These are phyloP conservation scores for Herpotrichia juniperi DNA, from an alignment of 2,329 filamentous ascomycete genomes.

Conservation along the genomic window DNA sequence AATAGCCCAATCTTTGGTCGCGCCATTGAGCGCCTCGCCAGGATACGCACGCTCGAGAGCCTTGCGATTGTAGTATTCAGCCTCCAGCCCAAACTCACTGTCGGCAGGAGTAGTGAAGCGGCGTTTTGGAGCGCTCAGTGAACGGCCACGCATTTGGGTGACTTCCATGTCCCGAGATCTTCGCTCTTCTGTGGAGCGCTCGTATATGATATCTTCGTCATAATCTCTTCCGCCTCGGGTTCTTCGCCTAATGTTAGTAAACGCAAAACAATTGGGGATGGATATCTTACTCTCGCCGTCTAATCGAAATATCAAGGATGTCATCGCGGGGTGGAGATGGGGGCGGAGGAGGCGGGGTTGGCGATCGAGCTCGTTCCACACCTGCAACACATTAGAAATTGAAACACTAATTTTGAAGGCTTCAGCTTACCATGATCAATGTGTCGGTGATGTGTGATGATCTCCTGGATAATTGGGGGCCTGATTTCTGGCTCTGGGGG, in stretches of 20 bases:
- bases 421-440: slow-evolving; percentile 77
- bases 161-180: slow-evolving; percentile 31
- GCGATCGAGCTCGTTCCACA: slow-evolving; percentile 54
- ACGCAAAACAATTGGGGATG: neutral
- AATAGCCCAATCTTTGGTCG: slow-evolving; percentile 78
- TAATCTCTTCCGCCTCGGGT: slow-evolving; percentile 53
- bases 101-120: slow-evolving; percentile 41
- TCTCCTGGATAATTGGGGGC: slow-evolving; percentile 83
- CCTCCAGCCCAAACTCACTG: slow-evolving; percentile 59
- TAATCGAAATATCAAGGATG: slow-evolving; percentile 63
- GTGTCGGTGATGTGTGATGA: slow-evolving; percentile 86
- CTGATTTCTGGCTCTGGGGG: slow-evolving; percentile 71
- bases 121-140: slow-evolving; percentile 53
- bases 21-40: slow-evolving; percentile 76
- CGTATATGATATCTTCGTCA: slow-evolving; percentile 72
- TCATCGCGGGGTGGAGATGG: slow-evolving; percentile 57
- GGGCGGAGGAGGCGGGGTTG: slow-evolving; percentile 57
- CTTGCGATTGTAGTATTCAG: slow-evolving; percentile 70
- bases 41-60: slow-evolving; percentile 70
- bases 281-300: slow-evolving; percentile 53
- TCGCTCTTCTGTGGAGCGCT: slow-evolving; percentile 53
- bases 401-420: neutral
- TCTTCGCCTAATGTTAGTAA: slow-evolving; percentile 23
- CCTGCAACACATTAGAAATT: slow-evolving; percentile 33
- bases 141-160: slow-evolving; percentile 45